Percentiles rank a stretch among this genome's conserved stretches.
Evolutionary conservation across 2,329 filamentous ascomycete species (phyloP).

Genomic region (Mycocentrospora acerina): DNA sequence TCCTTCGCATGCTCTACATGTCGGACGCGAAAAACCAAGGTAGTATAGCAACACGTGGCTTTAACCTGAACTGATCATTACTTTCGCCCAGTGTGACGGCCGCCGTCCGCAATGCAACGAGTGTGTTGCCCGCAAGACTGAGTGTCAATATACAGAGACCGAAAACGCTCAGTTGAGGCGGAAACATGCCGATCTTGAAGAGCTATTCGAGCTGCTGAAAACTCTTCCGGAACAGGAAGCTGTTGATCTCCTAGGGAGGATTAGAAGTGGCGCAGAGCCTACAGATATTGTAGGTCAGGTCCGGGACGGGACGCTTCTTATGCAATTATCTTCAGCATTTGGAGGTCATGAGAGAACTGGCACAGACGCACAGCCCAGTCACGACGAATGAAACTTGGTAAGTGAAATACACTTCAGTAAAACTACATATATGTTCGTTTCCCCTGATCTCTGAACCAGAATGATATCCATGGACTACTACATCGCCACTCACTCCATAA

Average conservation of each 20-base stretch:
- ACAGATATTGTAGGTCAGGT: slow-evolving; percentile 17
- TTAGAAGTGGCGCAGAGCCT: slow-evolving; percentile 16
- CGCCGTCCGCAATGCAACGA: slow-evolving; percentile 16
- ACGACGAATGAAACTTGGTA: too few relatives aligned
- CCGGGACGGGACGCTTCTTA: slow-evolving; percentile 15
- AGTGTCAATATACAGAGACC: slow-evolving; percentile 17
- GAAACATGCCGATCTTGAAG: slow-evolving; percentile 15
- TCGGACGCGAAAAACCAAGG: slow-evolving; percentile 22
- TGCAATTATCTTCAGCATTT: slow-evolving; percentile 11
- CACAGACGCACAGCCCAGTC: too few relatives aligned
- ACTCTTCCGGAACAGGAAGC: slow-evolving; percentile 13
- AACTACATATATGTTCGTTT: too few relatives aligned
- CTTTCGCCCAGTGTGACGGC: slow-evolving; percentile 14
- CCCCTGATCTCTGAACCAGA: too few relatives aligned
- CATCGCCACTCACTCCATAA: too few relatives aligned
- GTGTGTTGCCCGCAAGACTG: slow-evolving; percentile 12
- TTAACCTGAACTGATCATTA: background rate
- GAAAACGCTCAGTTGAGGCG: slow-evolving; percentile 15
- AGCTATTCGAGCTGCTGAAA: slow-evolving; percentile 15
- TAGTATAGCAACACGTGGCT: background rate
- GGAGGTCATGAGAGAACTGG: background rate
- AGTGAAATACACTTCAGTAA: too few relatives aligned
- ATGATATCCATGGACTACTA: too few relatives aligned
- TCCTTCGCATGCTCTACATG: slow-evolving; percentile 19
- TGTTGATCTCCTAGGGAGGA: slow-evolving; percentile 8